phyloP scores from a whole-genome alignment of 2,329 filamentous ascomycete genomes.

The Cercospora sesami region DNA sequence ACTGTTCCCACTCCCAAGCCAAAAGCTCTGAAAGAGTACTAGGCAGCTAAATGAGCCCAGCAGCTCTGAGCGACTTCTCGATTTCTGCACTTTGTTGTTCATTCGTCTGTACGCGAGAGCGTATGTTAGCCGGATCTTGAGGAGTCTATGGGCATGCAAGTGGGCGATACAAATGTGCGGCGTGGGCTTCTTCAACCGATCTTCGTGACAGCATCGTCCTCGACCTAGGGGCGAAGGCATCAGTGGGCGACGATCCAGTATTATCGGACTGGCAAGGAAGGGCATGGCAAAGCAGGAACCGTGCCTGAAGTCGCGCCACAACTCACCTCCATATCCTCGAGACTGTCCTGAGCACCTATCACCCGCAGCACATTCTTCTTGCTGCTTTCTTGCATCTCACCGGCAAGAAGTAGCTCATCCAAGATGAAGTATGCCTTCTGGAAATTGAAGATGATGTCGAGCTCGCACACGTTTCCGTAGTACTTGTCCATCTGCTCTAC shows the following conservation, averaged over 20 bases:
- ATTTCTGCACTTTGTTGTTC: slow-evolving; percentile 31
- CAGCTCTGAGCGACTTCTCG: slow-evolving; percentile 34
- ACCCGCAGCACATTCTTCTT: slow-evolving; percentile 98
- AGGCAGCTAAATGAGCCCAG: slow-evolving; percentile 34
- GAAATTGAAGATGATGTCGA: slow-evolving; percentile 99
- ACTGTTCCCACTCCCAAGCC: slow-evolving; percentile 32
- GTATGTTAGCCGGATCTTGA: slow-evolving; percentile 22
- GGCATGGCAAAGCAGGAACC: neutral
- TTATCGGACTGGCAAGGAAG: neutral
- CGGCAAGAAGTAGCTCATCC: slow-evolving; percentile 90
- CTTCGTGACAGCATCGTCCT: slow-evolving; percentile 55
- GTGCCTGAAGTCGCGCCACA: slow-evolving; percentile 9
- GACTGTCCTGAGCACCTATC: slow-evolving; percentile 93
- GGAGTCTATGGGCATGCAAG: slow-evolving; percentile 5
- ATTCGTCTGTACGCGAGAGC: slow-evolving; percentile 25
- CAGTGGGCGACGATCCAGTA: slow-evolving; percentile 35
- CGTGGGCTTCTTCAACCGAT: slow-evolving; percentile 55
- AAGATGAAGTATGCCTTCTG: slow-evolving; percentile 99
- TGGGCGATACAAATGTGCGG: slow-evolving; percentile 23
- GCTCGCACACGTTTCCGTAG: slow-evolving; percentile 98
- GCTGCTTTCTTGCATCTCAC: slow-evolving; percentile 97
- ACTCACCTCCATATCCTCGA: slow-evolving; percentile 99
- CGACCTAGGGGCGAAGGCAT: slow-evolving; percentile 39
- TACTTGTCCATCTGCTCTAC: slow-evolving; percentile 99
- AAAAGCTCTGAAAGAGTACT: slow-evolving; percentile 34